Base-by-base conservation (phyloP, 768 basidiomycete species). In the Hemileccinum rubropunctum region DNA sequence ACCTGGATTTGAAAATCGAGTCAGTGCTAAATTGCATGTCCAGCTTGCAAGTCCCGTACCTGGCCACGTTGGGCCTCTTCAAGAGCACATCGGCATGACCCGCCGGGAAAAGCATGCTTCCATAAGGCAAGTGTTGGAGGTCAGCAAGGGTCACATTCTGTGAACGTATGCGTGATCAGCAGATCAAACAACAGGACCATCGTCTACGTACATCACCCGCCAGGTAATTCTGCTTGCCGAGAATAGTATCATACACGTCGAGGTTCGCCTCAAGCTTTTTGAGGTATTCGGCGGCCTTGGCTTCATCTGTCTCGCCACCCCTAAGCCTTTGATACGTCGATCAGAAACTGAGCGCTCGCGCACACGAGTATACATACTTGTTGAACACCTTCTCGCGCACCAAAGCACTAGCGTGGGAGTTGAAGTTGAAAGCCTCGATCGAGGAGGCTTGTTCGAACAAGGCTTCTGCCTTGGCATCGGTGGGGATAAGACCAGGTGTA, bases 61-160 rank as follows among this genome's bases (percentile, higher is more conserved):
- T 74, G 0, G 68, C 51, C 3, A 81, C 71, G 51, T 79, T 76
- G 7, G 77, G 76, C 56, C 70, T 67, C 34, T 48, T 61, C 13
- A 37, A 17, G 27, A 66, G 53, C 17, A 79, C 51, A 10, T 71
- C 50, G 10, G 67, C 56, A 36, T 56, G 50, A 1, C 71, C 72
- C 1, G 54, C 50, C 1, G 7, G 13, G 17, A 37, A 48, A 26
- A 75, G 54, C 40, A 60, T 20, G n/a, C 40, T 45, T 17, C 74
- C 77, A 42, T 74, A 76, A 0, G 82, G 75, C 28, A 84, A 60
- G 60, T 83, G 82, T 63, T 75, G 76, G 11, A 85, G 69, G 58
- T 85, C 84, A 4, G 78, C 81, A 1, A 84, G 67, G 7, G 80
- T 82, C 45, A 85, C 18, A 26, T 64, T 57, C 70, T 76, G 50